Evolutionary conservation across 495 filamentous ascomycete genomes (phyloP), one percentile per base, ranked within the genome.

Genomic region (Darksidea phi): DNA sequence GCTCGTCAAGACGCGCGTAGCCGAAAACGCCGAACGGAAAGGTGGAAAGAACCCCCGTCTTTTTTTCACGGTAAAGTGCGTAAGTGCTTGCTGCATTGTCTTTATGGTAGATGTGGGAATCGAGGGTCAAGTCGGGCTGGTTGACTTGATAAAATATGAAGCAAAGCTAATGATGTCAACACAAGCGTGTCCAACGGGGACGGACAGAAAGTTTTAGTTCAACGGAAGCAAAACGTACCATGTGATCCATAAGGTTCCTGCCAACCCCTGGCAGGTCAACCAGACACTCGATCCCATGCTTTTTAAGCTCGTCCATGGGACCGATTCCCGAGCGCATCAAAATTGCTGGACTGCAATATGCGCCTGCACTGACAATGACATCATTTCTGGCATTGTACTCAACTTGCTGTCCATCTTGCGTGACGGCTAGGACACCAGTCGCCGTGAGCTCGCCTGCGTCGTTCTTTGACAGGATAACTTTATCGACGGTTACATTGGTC

Each of bases 21-120:
- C 77, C 81, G 59, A 82, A 82, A 11, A 72, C 67, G 48, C 82
- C 81, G 38, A 62, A 62, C 18, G 57, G 63, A 18, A 62, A 61
- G 12, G 48, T 54, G 23, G 58, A 62, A 0, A 66, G 56, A 7
- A 57, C 6, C 17, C 58, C 63, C 6, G 63, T 51, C 18, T 54
- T 60, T 76, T 76, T 82, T n/a, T n/a, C n/a, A n/a, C n/a, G n/a
- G n/a, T n/a, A n/a, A n/a, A n/a, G n/a, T n/a, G n/a, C n/a, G n/a
- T n/a, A n/a, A n/a, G n/a, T n/a, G n/a, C n/a, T n/a, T n/a, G n/a
- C n/a, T n/a, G n/a, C n/a, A n/a, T n/a, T n/a, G n/a, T n/a, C n/a
- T n/a, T n/a, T n/a, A n/a, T n/a, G n/a, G n/a, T n/a, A n/a, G n/a
- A n/a, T n/a, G n/a, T n/a, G n/a, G n/a, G n/a, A n/a, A n/a, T n/a